A percentile compares a stretch with the other conserved stretches of the same genome.
Evolutionary conservation across 208 protist species (phyloP).

Genomic region (Porcisia hertigi): DNA sequence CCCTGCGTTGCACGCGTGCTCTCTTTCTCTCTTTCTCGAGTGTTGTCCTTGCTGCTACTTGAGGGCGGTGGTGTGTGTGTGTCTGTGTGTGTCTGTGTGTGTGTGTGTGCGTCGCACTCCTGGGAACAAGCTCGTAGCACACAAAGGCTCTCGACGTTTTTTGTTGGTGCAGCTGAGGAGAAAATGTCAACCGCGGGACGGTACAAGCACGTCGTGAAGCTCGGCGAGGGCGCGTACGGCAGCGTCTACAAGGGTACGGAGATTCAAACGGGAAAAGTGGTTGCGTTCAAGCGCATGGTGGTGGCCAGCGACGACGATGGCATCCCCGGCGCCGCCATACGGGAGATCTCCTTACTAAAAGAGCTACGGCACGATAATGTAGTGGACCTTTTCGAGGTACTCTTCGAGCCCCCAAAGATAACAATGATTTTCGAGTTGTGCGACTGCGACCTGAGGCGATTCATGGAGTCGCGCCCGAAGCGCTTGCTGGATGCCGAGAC

Average conservation of each 20-base stretch:
- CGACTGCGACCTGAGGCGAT: slow-evolving; percentile 97
- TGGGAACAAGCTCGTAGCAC: not conserved
- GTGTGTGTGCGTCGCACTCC: too few relatives aligned
- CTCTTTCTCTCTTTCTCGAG: not conserved
- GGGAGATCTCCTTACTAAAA: slow-evolving; percentile 94
- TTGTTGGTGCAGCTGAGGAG: not conserved
- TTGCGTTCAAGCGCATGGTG: slow-evolving; percentile 91
- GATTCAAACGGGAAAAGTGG: slow-evolving; percentile 61
- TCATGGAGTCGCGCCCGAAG: slow-evolving; percentile 77
- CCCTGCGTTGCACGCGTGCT: not conserved
- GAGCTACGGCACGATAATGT: slow-evolving; percentile 95
- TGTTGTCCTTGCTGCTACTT: not conserved
- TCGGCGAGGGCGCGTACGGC: slow-evolving; percentile 98
- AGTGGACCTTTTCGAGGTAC: slow-evolving; percentile 94
- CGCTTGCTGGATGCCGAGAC: slow-evolving; percentile 40
- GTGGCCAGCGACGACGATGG: slow-evolving; percentile 89
- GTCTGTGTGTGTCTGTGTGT: not conserved
- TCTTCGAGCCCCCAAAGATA: slow-evolving; percentile 96
- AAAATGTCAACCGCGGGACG: slow-evolving; percentile 73
- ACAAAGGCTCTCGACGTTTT: not conserved
- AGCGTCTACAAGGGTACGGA: slow-evolving; percentile 97
- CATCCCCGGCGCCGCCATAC: slow-evolving; percentile 87
- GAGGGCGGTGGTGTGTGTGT: not conserved
- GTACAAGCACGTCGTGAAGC: slow-evolving; percentile 94
- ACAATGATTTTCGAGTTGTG: slow-evolving; percentile 98